Conservation (phyloP, 306 rosid genomes). For the Betula pendula region DNA sequence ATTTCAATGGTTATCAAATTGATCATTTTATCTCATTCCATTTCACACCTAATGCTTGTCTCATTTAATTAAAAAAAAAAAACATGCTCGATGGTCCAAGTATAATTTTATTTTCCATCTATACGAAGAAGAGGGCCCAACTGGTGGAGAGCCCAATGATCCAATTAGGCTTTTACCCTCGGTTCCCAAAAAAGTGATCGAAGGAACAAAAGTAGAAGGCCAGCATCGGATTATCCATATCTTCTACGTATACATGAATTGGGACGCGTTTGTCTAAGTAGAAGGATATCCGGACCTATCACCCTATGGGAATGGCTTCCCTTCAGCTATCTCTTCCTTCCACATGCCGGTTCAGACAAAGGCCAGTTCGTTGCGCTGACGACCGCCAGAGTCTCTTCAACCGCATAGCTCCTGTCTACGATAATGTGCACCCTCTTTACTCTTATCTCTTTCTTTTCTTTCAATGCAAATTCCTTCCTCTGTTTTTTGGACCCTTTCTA, state of each 20-base stretch:
- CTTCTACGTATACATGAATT: background rate
- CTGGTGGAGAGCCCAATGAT: background rate
- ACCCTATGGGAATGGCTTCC: constrained; percentile 14
- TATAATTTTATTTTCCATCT: too few relatives aligned
- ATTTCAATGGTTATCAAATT: too few relatives aligned
- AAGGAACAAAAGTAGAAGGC: background rate
- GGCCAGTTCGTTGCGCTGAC: constrained; percentile 40
- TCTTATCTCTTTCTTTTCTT: background rate
- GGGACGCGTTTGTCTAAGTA: background rate
- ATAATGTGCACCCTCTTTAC: constrained; percentile 46
- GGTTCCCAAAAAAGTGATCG: too few relatives aligned
- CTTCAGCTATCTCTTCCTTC: constrained; percentile 31
- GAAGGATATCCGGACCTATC: background rate
- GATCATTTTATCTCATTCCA: too few relatives aligned
- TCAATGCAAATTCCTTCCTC: background rate
- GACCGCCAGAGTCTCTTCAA: constrained; percentile 66
- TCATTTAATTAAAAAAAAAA: too few relatives aligned
- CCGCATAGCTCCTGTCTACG: constrained; percentile 91
- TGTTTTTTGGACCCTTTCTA: background rate
- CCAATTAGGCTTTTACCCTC: background rate
- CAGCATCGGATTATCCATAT: background rate
- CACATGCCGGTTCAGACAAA: constrained; percentile 35
- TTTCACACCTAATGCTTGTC: too few relatives aligned
- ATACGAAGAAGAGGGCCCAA: too few relatives aligned
- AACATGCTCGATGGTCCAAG: too few relatives aligned